These are phyloP conservation scores for Nematodospora valgi DNA, from an alignment of 805 yeast genomes.

Conservation along the genomic window DNA sequence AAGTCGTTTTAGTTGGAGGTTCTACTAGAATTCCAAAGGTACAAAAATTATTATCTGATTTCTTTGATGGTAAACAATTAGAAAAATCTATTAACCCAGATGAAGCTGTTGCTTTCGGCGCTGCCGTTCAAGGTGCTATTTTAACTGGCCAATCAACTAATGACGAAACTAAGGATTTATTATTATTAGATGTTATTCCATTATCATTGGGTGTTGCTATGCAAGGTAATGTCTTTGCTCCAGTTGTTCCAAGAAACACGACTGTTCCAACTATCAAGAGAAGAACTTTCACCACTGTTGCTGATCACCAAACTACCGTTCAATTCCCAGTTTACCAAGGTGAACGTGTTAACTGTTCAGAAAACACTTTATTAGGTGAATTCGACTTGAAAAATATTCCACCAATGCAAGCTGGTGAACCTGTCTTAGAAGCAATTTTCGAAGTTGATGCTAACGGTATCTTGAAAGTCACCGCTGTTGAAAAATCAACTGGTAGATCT, in stretches of 20 bases:
- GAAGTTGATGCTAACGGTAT: conserved; percentile 51
- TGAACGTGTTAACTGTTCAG: conserved; percentile 50
- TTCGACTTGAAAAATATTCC: conserved; percentile 50
- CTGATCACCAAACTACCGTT: conserved; percentile 49
- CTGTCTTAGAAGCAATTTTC: conserved; percentile 48
- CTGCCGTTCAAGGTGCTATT: conserved; percentile 51
- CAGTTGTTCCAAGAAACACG: conserved; percentile 51
- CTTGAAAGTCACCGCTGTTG: conserved; percentile 49
- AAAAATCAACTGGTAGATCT: conserved; percentile 48
- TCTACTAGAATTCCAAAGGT: conserved; percentile 52
- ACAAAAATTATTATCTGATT: conserved; percentile 48
- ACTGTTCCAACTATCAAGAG: conserved; percentile 50
- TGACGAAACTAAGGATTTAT: conserved; percentile 48
- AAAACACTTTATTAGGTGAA: conserved; percentile 50
- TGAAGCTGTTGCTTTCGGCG: conserved; percentile 52
- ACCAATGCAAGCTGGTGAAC: conserved; percentile 50
- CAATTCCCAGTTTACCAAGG: conserved; percentile 52
- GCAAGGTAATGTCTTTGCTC: conserved; percentile 50
- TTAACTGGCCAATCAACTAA: conserved; percentile 48
- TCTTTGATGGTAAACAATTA: conserved; percentile 49
- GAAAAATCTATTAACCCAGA: conserved; percentile 49
- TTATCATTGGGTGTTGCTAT: conserved; percentile 49
- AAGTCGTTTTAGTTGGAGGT: conserved; percentile 50
- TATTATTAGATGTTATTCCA: conserved; percentile 49
- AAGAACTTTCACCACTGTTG: conserved; percentile 51